Conservation (phyloP, 2,329 filamentous ascomycete species). For the Beauveria scarabaeidicola region DNA sequence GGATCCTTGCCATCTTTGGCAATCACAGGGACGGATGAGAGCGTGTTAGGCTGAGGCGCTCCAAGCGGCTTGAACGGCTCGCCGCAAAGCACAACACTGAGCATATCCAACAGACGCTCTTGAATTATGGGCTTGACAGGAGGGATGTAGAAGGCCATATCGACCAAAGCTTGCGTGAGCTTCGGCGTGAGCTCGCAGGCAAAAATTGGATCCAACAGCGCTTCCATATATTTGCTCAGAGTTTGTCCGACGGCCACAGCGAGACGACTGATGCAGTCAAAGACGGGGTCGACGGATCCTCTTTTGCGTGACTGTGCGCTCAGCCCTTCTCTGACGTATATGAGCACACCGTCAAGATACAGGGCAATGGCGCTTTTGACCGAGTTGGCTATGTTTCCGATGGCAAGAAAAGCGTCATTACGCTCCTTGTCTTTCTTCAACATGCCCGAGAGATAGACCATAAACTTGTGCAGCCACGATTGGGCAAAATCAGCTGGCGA, state of each 20-base stretch:
- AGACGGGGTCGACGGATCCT: conserved; percentile 68
- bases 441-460: conserved; percentile 90
- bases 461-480: conserved; percentile 86
- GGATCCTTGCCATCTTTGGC: conserved; percentile 81
- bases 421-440: conserved; percentile 91
- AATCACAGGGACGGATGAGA: conserved; percentile 72
- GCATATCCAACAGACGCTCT: conserved; percentile 85
- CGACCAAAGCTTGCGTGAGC: conserved; percentile 87
- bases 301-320: conserved; percentile 65
- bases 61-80: conserved; percentile 88
- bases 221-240: conserved; percentile 96
- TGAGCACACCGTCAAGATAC: conserved; percentile 88
- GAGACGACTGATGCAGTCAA: conserved; percentile 95
- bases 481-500: conserved; percentile 83
- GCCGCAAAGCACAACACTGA: conserved; percentile 87
- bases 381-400: conserved; percentile 92
- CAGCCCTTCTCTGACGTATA: conserved; percentile 86
- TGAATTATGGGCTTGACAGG: conserved; percentile 90
- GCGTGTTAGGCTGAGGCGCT: conserved; percentile 74
- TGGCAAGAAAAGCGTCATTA: conserved; percentile 89
- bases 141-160: conserved; percentile 98
- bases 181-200: conserved; percentile 91
- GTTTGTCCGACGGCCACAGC: conserved; percentile 93
- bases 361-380: conserved; percentile 92
- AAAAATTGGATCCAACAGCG: conserved; percentile 90